These are phyloP conservation scores for Sonneratia alba DNA, from an alignment of 345 rosid genomes.

Conservation along the genomic window DNA sequence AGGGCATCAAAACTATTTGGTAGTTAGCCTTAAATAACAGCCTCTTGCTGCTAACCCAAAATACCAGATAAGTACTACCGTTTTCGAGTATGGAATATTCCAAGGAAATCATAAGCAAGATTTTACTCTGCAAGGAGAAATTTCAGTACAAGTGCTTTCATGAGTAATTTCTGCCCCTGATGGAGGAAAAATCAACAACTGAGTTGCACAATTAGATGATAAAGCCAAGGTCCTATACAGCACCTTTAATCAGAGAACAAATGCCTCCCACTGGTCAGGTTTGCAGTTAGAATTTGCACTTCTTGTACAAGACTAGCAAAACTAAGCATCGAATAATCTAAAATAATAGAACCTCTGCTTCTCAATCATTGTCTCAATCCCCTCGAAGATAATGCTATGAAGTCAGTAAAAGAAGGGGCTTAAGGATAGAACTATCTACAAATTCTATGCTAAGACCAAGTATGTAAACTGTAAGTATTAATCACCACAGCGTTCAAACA, in stretches of 20 bases:
- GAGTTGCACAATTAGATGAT: not conserved
- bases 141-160: not conserved
- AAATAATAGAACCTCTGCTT: not conserved
- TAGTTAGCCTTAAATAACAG: too few relatives aligned
- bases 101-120: not conserved
- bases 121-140: not conserved
- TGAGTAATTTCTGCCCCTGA: not conserved
- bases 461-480: not conserved
- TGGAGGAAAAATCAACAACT: not conserved
- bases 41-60: too few relatives aligned
- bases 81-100: not conserved
- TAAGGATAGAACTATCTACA: not conserved
- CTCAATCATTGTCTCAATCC: not conserved
- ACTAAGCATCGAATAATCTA: not conserved
- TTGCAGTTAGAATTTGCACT: not conserved
- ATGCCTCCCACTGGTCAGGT: not conserved
- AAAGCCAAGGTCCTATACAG: not conserved
- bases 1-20: too few relatives aligned
- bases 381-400: not conserved
- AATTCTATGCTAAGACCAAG: not conserved
- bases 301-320: not conserved
- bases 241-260: not conserved
- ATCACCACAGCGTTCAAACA: not conserved
- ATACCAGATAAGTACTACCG: too few relatives aligned
- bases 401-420: not conserved